Evolutionary conservation across 2,329 filamentous ascomycete genomes (phyloP).

Genomic region (Penicillium sp.): DNA sequence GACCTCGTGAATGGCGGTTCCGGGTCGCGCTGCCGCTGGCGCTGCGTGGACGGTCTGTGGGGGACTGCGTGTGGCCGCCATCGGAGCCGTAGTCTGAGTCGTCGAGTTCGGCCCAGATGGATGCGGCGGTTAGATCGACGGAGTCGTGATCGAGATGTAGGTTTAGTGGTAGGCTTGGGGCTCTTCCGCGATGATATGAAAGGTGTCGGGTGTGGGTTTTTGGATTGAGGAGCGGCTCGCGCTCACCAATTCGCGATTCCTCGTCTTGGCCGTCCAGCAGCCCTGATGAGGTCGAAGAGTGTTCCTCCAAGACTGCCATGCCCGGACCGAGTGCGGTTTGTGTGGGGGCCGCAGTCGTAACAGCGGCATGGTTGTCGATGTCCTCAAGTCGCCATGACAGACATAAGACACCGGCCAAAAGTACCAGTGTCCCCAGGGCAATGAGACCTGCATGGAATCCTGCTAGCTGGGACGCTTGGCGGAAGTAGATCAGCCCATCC

Average conservation of each 20-base stretch:
- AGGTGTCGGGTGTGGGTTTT: slow-evolving; percentile 24
- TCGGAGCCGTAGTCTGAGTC: slow-evolving; percentile 56
- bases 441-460: slow-evolving; percentile 68
- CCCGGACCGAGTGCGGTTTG: slow-evolving; percentile 73
- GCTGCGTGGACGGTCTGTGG: slow-evolving; percentile 23
- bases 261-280: slow-evolving; percentile 30
- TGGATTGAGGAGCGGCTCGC: slow-evolving; percentile 38
- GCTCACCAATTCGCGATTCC: slow-evolving; percentile 40
- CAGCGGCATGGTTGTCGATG: slow-evolving; percentile 35
- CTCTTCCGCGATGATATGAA: slow-evolving; percentile 34
- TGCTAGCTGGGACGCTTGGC: slow-evolving; percentile 76
- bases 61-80: slow-evolving; percentile 11
- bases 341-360: slow-evolving; percentile 49
- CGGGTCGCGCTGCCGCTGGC: slow-evolving; percentile 22
- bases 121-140: slow-evolving; percentile 62
- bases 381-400: slow-evolving; percentile 91
- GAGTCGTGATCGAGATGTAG: slow-evolving; percentile 43
- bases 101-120: slow-evolving; percentile 86
- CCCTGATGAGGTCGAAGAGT: slow-evolving; percentile 28
- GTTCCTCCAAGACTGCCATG: slow-evolving; percentile 69
- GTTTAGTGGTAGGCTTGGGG: slow-evolving; percentile 33
- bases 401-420: slow-evolving; percentile 82
- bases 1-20: slow-evolving; percentile 18
- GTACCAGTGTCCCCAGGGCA: slow-evolving; percentile 76
- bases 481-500: slow-evolving; percentile 95